Evolutionary conservation across 257 asterid species (phyloP).

Genomic region (Solanum chilense): DNA sequence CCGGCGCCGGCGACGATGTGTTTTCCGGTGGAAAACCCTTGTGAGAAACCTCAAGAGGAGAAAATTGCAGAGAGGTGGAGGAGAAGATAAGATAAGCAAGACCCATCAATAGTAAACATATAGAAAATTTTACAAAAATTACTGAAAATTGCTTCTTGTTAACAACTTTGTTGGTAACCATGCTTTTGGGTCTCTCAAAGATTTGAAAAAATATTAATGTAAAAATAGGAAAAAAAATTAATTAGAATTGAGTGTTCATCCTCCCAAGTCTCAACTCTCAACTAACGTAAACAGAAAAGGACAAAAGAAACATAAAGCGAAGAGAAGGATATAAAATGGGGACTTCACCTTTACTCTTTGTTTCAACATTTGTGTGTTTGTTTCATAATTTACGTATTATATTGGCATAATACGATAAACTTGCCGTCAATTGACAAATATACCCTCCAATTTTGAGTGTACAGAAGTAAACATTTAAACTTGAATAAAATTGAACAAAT

Average conservation of each 20-base stretch:
- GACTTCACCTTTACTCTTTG: no score
- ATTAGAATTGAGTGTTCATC: background rate
- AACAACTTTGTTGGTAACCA: background rate
- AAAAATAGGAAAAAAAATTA: background rate
- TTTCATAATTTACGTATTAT: no score
- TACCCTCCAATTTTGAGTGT: no score
- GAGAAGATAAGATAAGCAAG: background rate
- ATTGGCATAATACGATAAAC: no score
- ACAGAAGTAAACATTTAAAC: no score
- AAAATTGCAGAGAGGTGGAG: background rate
- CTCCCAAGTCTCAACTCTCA: background rate
- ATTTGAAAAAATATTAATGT: background rate
- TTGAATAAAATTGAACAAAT: no score
- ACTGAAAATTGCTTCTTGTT: background rate
- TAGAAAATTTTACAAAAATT: background rate
- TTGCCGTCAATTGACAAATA: no score
- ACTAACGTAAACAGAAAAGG: background rate
- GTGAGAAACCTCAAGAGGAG: background rate
- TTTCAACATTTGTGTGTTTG: no score
- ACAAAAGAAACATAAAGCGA: no score
- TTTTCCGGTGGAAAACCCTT: background rate
- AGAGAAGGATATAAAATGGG: no score
- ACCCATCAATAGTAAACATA: background rate
- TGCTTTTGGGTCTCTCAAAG: background rate
- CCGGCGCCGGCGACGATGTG: background rate